Percentiles rank a stretch among this genome's conserved stretches.
Evolutionary conservation across 768 basidiomycete species (phyloP).

Genomic region (Leucogyrophana mollusca): DNA sequence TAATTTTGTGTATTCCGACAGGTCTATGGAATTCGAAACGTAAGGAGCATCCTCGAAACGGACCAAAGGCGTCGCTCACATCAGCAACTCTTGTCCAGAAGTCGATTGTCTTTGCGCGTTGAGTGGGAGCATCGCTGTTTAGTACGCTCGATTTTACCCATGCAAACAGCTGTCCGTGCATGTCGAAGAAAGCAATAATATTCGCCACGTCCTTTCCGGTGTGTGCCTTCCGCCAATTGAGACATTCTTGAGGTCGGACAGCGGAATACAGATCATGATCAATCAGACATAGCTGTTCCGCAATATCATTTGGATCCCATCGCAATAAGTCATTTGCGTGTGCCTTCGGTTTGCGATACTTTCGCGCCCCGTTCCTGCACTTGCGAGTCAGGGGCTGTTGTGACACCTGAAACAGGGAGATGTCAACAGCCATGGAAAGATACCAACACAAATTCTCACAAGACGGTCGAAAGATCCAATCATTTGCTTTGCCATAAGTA

Average conservation of each 20-base stretch:
- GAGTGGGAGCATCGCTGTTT: conserved; percentile 46
- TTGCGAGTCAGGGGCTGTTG: too few relatives aligned
- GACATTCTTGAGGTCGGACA: conserved; percentile 72
- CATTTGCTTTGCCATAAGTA: conserved; percentile 46
- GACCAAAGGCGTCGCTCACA: conserved; percentile 38
- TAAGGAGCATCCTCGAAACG: conserved; percentile 1
- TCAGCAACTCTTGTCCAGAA: conserved; percentile 81
- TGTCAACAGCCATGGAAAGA: too few relatives aligned
- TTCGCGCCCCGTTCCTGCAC: not conserved
- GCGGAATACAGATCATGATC: conserved; percentile 70
- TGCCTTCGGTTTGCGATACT: conserved; percentile 11
- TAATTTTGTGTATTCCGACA: conserved; percentile 64
- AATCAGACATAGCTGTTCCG: conserved; percentile 78
- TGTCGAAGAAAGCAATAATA: conserved; percentile 53
- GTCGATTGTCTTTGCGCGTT: conserved; percentile 59
- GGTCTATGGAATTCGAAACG: conserved; percentile 43
- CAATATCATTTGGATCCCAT: conserved; percentile 67
- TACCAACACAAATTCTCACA: conserved; percentile 34
- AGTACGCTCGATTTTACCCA: conserved; percentile 72
- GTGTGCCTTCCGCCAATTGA: conserved; percentile 51
- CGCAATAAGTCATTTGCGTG: conserved; percentile 62
- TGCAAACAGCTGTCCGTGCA: conserved; percentile 57
- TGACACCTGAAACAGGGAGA: too few relatives aligned
- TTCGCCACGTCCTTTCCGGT: conserved; percentile 39
- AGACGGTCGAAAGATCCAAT: conserved; percentile 52